These are phyloP conservation scores for Blastobotrys illinoisensis DNA, from an alignment of 1,139 yeast genomes.

Conservation along the genomic window DNA sequence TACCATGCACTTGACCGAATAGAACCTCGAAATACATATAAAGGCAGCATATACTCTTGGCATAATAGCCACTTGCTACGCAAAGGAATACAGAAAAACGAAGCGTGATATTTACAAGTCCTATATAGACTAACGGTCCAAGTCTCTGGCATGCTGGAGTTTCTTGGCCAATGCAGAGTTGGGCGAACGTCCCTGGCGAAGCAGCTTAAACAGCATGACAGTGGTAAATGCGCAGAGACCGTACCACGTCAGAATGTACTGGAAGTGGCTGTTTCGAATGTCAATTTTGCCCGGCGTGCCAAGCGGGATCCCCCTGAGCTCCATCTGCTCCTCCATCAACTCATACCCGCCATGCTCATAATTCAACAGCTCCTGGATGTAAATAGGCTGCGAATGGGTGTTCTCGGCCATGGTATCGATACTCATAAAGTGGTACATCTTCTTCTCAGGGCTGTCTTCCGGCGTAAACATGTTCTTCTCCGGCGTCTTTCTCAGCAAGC, in stretches of 20 bases:
- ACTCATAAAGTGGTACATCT: conserved; percentile 58
- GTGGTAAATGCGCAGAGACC: conserved; percentile 72
- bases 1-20: too few relatives aligned
- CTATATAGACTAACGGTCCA: conserved; percentile 1
- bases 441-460: conserved; percentile 67
- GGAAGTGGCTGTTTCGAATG: conserved; percentile 83
- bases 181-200: conserved; percentile 29
- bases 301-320: conserved; percentile 81
- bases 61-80: too few relatives aligned
- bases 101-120: not conserved
- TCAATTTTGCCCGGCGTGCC: conserved; percentile 78
- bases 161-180: conserved; percentile 10
- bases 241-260: conserved; percentile 92
- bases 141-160: conserved; percentile 14
- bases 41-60: too few relatives aligned
- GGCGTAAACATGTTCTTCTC: conserved; percentile 65
- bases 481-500: conserved; percentile 70
- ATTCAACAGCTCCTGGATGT: conserved; percentile 58
- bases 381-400: conserved; percentile 64
- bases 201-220: conserved; percentile 53
- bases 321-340: conserved; percentile 29
- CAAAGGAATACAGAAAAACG: too few relatives aligned
- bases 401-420: conserved; percentile 72
- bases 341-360: conserved; percentile 23
- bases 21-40: too few relatives aligned